phyloP scores from a whole-genome alignment of 2,329 filamentous ascomycete genomes.

The Chaetomiaceae sp. region DNA sequence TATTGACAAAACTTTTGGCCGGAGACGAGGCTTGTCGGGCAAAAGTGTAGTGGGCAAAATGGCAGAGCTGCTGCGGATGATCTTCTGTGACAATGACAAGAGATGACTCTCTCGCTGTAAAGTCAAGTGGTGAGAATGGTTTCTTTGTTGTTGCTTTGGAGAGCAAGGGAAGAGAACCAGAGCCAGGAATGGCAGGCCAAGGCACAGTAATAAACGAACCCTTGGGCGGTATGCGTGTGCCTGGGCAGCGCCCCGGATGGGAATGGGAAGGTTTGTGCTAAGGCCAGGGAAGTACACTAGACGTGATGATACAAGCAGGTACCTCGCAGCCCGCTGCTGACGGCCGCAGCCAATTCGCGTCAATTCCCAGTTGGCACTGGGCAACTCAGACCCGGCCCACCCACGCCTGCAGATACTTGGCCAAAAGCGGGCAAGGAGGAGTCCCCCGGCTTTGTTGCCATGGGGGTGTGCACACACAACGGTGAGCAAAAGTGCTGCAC shows the following conservation, averaged over 20 bases:
- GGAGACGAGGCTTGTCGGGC: conserved; percentile 28
- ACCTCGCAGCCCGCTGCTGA: conserved; percentile 7
- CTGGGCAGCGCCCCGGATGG: not conserved
- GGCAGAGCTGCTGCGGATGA: conserved; percentile 53
- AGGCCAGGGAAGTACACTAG: not conserved
- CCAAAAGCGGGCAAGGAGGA: conserved; percentile 1
- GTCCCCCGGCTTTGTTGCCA: not conserved
- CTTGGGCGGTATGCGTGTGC: conserved; percentile 4
- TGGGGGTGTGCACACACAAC: not conserved
- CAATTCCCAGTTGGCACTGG: conserved; percentile 15
- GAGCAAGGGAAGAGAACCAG: conserved; percentile 33
- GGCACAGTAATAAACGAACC: conserved; percentile 28
- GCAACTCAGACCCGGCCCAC: not conserved
- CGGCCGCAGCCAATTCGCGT: conserved; percentile 1
- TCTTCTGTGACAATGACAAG: conserved; percentile 61
- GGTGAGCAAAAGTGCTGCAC: conserved; percentile 4
- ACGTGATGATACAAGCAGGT: not conserved
- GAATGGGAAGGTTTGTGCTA: conserved; percentile 10
- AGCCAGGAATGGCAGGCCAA: conserved; percentile 32
- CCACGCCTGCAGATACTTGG: not conserved
- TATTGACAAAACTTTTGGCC: conserved; percentile 22
- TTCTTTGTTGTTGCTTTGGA: conserved; percentile 48
- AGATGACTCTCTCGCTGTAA: conserved; percentile 51
- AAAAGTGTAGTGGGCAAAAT: conserved; percentile 35
- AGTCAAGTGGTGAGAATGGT: conserved; percentile 37